Base-by-base conservation (phyloP, 2,329 filamentous ascomycete species). In the Exophiala mesophila region DNA sequence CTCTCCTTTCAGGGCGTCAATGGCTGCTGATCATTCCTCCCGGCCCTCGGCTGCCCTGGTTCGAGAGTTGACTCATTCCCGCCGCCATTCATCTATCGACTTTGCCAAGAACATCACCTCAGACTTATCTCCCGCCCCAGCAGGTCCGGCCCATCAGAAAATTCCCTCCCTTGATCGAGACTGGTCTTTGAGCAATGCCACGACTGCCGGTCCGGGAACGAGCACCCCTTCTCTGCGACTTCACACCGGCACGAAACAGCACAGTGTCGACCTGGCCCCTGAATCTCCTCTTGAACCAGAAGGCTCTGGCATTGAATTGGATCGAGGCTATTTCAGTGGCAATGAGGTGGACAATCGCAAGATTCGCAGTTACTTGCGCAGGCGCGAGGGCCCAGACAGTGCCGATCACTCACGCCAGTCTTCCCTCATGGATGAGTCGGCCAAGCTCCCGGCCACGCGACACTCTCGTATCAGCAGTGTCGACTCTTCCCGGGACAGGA, bases 271-370 rank as follows among this genome's bases (percentile, higher is more conserved):
- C 37, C 13, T 48, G 32, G 26, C 36, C 13, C 13, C 35, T 8
- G 59, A 65, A 43, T 59, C 62, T 18, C 54, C 54, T 18, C 57
- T 59, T 21, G 55, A 57, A 24, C 57, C 57, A 9, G 55, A 63
- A 39, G 54, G 58, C 45, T 47, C 59, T 48, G 58, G 65, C 33
- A 64, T 66, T 42, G 85, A 94, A 47, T 63, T 87, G 12, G 92
- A 97, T 57, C 78, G 88, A 24, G 90, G 89, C 17, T 97, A 97
- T 63, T 95, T 96, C 59, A 96, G 90, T 5, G 88, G 89, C 3
- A 85, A 84, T 12, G 90, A 97, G 57, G 72, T 81, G 8, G 88
- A 96, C 50, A 77, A 77, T 31, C 79, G 83, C 44, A 80, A 78
- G 55, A 65, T 61, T 37, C 78, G 85, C 33, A 94, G 88, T 59